Evolutionary conservation across 2,329 filamentous ascomycete genomes (phyloP), one percentile per base, ranked within the genome.

Genomic region (Colletotrichum tanaceti): DNA sequence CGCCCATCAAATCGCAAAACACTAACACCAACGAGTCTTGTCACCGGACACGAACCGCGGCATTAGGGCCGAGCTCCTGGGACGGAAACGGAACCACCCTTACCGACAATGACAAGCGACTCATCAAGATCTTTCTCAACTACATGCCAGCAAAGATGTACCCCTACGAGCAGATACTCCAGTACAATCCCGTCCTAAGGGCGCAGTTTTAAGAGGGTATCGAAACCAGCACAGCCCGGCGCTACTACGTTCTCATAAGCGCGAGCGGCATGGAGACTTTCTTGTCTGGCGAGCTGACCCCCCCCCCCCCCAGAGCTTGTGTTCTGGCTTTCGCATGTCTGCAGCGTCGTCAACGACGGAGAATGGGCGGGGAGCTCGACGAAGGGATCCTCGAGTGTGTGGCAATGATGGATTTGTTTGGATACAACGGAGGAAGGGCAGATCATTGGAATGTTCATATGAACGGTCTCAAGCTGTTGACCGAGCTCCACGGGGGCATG

Each of bases 361-460:
- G 13, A 18, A 50, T 44, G 28, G 65, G 70, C 52, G 71, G 71
- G 57, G 71, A 67, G 24, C 70, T 71, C 41, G 71, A 74, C 39
- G 58, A 70, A 16, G 74, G 73, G 38, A 76, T 74, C 1, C 72
- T 79, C 54, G 74, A 77, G 58, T 78, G 76, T 54, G 77, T 79
- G 53, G 72, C 75, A 2, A 74, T 73, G 4, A 68, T 79, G 46
- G 77, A 77, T 5, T 71, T 74, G 44, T 39, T 43, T 46, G 46
- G 58, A 16, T 49, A 2, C 50, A 61, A 35, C 57, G 57, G 46
- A 9, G 77, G 78, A 18, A 75, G 78, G 20, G 74, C 78, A 54
- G 77, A 80, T 55, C 78, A 80, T 67, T 80, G 79, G 79, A 73
- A 78, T 58, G 68, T 80, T 16, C 79, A 80, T 43, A 80, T 80